Percentiles rank a stretch among this genome's conserved stretches.
Evolutionary conservation across 1,284 basidiomycete species (phyloP).

Genomic region (Melampsora americana): DNA sequence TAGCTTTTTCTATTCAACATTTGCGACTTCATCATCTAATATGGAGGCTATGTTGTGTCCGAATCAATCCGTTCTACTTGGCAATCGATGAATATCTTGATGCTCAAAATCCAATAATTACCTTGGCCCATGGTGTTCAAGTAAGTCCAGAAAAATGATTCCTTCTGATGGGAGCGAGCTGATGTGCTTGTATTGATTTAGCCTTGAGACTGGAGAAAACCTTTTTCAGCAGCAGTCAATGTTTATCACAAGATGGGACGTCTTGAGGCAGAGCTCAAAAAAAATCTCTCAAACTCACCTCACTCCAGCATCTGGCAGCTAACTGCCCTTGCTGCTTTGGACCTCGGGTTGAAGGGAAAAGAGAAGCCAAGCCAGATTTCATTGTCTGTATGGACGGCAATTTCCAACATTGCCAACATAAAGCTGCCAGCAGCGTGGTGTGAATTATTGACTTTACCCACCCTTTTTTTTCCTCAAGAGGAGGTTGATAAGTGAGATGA

Average conservation of each 20-base stretch:
- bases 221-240: conserved; percentile 4
- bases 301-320: conserved; percentile 1
- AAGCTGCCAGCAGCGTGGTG: conserved; percentile 1
- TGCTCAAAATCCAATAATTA: conserved; percentile 15
- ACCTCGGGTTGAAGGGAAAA: not conserved
- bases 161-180: not conserved
- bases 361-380: not conserved
- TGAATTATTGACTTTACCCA: not conserved
- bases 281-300: not conserved
- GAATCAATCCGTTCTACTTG: not conserved
- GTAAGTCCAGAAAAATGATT: not conserved
- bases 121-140: not conserved
- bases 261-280: not conserved
- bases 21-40: conserved; percentile 14
- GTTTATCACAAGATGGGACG: not conserved
- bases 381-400: not conserved
- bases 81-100: conserved; percentile 25
- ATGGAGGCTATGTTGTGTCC: conserved; percentile 6
- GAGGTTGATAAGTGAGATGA: not conserved
- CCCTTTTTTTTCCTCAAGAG: not conserved
- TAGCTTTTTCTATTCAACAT: conserved; percentile 9
- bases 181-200: not conserved
- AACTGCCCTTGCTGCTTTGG: conserved; percentile 7
- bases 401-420: too few relatives aligned
- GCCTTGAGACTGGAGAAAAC: conserved; percentile 4